phyloP scores from a whole-genome alignment of 2,329 filamentous ascomycete genomes.

The Dothideomycetes sp. region DNA sequence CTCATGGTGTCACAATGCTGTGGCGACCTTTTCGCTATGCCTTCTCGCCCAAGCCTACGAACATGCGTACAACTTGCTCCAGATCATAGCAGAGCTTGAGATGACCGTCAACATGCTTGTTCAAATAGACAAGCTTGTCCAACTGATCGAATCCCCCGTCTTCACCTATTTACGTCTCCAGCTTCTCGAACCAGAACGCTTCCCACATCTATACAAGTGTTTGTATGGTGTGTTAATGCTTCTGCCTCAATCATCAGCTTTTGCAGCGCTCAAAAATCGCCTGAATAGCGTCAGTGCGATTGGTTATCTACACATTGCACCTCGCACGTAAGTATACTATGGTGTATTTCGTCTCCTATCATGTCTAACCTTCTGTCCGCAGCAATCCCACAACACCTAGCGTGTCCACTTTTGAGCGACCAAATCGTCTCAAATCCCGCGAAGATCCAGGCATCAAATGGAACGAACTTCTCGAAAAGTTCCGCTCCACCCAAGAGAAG shows the following conservation, averaged over 20 bases:
- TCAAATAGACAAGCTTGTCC: slow-evolving; percentile 96
- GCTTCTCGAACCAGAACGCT: slow-evolving; percentile 86
- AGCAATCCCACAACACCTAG: slow-evolving; percentile 19
- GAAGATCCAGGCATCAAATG: slow-evolving; percentile 72
- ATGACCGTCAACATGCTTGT: slow-evolving; percentile 99
- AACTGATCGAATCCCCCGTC: slow-evolving; percentile 90
- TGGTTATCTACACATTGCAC: slow-evolving; percentile 79
- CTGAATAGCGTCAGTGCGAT: slow-evolving; percentile 96
- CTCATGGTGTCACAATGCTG: slow-evolving; percentile 97
- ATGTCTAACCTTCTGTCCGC: slow-evolving; percentile 7
- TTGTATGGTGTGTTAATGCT: slow-evolving; percentile 96
- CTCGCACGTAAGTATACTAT: slow-evolving; percentile 47
- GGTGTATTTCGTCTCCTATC: slow-evolving; percentile 12
- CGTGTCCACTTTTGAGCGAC: slow-evolving; percentile 28
- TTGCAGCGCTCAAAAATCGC: slow-evolving; percentile 90
- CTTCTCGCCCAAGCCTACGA: slow-evolving; percentile 95
- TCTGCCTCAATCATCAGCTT: slow-evolving; percentile 93
- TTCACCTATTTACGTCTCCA: slow-evolving; percentile 96
- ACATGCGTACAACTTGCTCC: slow-evolving; percentile 88
- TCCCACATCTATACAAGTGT: slow-evolving; percentile 81
- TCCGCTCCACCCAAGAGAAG: slow-evolving; percentile 79
- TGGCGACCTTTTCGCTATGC: slow-evolving; percentile 93
- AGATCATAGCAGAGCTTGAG: slow-evolving; percentile 93
- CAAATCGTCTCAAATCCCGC: slow-evolving; percentile 67
- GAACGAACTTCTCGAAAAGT: slow-evolving; percentile 89